Evolutionary conservation across 2,329 filamentous ascomycete species (phyloP).

Genomic region (Colletotrichum ledebouriae): DNA sequence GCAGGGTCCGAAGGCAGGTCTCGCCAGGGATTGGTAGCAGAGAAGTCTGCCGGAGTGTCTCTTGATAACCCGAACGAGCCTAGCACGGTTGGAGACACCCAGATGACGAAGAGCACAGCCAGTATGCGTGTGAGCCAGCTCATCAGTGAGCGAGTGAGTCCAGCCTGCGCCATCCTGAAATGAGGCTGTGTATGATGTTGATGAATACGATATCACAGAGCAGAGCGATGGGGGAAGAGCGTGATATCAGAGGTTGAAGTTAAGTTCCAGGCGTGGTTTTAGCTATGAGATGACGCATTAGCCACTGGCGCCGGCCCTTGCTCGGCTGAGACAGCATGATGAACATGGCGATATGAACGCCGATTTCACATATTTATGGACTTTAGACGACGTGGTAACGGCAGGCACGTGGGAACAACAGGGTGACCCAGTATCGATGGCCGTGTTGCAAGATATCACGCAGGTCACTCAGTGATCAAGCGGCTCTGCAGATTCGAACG

Average conservation of each 20-base stretch:
- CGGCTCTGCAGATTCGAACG: neutral
- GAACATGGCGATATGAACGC: neutral
- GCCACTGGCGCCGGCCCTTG: constrained; percentile 7
- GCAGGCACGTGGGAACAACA: constrained; percentile 10
- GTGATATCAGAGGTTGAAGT: neutral
- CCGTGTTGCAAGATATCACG: neutral
- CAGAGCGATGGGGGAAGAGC: neutral
- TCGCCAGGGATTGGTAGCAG: constrained; percentile 39
- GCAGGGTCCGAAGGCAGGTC: constrained; percentile 34
- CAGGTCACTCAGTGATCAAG: neutral
- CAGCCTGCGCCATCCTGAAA: constrained; percentile 20
- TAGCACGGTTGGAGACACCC: constrained; percentile 15
- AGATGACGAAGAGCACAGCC: constrained; percentile 14
- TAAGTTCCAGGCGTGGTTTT: constrained; percentile 27
- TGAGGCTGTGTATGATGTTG: neutral
- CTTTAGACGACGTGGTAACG: constrained; percentile 4
- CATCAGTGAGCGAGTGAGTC: constrained; percentile 6
- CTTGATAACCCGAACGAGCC: neutral
- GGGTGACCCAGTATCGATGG: constrained; percentile 1
- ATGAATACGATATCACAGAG: neutral
- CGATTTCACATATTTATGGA: neutral
- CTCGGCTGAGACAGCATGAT: constrained; percentile 24
- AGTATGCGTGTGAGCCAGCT: constrained; percentile 10
- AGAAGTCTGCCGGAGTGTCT: constrained; percentile 1
- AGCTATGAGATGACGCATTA: constrained; percentile 30